These are phyloP conservation scores for Pulveroboletus sp. DNA, from an alignment of 768 basidiomycete species.

Conservation along the genomic window DNA sequence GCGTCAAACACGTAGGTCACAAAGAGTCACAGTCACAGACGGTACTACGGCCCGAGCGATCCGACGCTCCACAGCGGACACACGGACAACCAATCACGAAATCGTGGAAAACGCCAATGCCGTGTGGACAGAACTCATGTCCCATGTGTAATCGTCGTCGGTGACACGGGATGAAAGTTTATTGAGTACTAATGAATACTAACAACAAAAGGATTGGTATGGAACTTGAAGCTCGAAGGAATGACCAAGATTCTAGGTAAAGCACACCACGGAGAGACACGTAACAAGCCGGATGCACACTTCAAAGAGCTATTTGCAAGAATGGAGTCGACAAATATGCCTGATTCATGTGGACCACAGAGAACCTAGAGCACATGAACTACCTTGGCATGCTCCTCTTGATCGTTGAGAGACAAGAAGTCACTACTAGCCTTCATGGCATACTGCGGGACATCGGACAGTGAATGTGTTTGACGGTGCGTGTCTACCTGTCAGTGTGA, in stretches of 20 bases:
- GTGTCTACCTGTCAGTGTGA: conserved; percentile 25
- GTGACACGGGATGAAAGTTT: background rate
- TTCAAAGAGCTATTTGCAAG: background rate
- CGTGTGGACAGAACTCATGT: too few species aligned
- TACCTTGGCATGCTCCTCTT: conserved; percentile 14
- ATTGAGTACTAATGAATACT: background rate
- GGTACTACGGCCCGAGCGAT: background rate
- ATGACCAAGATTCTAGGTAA: conserved; percentile 5
- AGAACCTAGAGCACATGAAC: conserved; percentile 13
- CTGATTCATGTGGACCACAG: background rate
- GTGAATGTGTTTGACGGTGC: conserved; percentile 21
- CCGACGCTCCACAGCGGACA: too few species aligned
- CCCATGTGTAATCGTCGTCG: too few species aligned
- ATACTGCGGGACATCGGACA: conserved; percentile 22
- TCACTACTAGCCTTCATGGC: conserved; percentile 20
- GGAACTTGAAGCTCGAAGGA: background rate
- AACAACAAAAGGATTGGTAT: conserved; percentile 1
- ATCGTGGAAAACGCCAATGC: too few species aligned
- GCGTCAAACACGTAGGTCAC: conserved; percentile 27
- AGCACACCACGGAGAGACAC: background rate
- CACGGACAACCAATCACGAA: too few species aligned
- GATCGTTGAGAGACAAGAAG: conserved; percentile 22
- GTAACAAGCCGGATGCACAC: background rate
- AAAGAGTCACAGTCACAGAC: conserved; percentile 10
- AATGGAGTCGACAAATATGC: background rate